Base-by-base conservation (phyloP, 2,329 filamentous ascomycete genomes). In the Pseudocercospora crystallina region DNA sequence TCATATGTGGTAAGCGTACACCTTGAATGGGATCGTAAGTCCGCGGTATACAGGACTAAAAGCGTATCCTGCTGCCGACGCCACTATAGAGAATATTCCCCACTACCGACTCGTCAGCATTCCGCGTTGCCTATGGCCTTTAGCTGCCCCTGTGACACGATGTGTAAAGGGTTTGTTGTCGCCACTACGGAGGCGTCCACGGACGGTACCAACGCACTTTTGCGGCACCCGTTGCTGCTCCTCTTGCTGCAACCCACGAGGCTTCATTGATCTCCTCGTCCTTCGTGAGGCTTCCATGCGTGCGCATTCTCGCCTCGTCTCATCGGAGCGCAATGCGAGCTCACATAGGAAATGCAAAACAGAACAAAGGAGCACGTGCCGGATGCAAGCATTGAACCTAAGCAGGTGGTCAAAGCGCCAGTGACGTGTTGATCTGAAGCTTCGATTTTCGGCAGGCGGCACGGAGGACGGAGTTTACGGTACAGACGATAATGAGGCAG, bases 11-110 rank as follows among this genome's bases (percentile, higher is more conserved):
- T 8, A 73, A 26, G 20, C 82, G 64, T 78, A 89, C 86, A 87
- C 83, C 73, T 89, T 89, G 71, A 89, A 89, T 65, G 89, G 86
- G 43, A 89, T 74, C 1, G 86, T 90, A 55, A 87, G 72, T 1
- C 84, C 80, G 15, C 86, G 80, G 66, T 91, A 92, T 14, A 91
- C 64, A 0, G 88, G 88, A 45, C 84, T 88, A 62, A 83, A 77
- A 15, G 75, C 72, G 57, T 83, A 85, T 13, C 82, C 87, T 5
- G 82, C 63, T 15, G 75, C 84, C 14, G 80, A 84, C 7, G 88
- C 73, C 17, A 85, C 66, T 1, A 80, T 84, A 12, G 81, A 79
- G 50, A 78, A 82, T n/a, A 80, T 71, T 48, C 87, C 88, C 85
- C 86, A 91, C 79, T 81, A 58, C 12, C 17, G 12, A 42, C 29